A percentile compares a stretch with the other conserved stretches of the same genome.
Evolutionary conservation across 257 asterid species (phyloP).

Genomic region (Solanum lycopersicoides): DNA sequence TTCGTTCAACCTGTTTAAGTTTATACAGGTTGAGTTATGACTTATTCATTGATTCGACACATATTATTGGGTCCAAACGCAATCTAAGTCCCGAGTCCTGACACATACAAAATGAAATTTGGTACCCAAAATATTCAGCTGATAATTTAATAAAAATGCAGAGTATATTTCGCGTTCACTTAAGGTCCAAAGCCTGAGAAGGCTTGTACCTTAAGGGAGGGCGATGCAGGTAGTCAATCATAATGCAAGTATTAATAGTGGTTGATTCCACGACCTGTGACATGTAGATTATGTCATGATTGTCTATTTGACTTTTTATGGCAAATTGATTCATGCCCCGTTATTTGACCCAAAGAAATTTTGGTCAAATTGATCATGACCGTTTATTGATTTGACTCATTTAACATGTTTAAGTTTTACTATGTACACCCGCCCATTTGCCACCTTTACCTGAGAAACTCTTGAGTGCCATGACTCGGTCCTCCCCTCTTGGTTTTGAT

Average conservation of each 20-base stretch:
- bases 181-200: not conserved
- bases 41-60: not conserved
- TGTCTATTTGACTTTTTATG: not conserved
- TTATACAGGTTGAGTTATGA: not conserved
- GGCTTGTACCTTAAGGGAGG: not conserved
- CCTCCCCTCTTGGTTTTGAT: slow-evolving; percentile 18
- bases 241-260: not conserved
- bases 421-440: not conserved
- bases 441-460: slow-evolving; percentile 14
- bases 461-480: slow-evolving; percentile 30
- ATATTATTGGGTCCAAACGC: not conserved
- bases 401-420: not conserved
- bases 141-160: not conserved
- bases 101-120: not conserved
- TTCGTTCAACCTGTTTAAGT: not conserved
- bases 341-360: not conserved
- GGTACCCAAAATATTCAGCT: not conserved
- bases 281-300: not conserved
- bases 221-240: not conserved
- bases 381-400: not conserved
- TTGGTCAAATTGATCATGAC: not conserved
- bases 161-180: not conserved
- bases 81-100: too few species aligned
- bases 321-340: too few species aligned
- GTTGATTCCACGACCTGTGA: not conserved